These are phyloP conservation scores for Fonsecaea erecta DNA, from an alignment of 2,329 filamentous ascomycete genomes.

Conservation along the genomic window DNA sequence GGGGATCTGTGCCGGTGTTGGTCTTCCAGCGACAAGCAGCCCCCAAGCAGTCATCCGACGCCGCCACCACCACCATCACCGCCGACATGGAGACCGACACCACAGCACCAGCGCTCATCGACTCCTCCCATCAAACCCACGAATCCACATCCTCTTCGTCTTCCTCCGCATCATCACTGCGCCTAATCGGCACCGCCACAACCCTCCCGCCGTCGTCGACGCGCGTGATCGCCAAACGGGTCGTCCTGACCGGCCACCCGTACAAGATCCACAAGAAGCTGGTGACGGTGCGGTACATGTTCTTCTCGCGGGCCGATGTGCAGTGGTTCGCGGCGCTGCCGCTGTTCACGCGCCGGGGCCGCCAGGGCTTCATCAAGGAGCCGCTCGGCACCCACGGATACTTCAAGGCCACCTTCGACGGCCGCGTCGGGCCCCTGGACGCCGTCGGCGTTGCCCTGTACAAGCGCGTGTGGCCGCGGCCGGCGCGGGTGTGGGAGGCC, in stretches of 20 bases:
- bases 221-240: slow-evolving; percentile 88
- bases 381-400: slow-evolving; percentile 96
- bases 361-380: slow-evolving; percentile 92
- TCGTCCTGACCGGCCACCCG: slow-evolving; percentile 92
- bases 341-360: slow-evolving; percentile 87
- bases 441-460: slow-evolving; percentile 88
- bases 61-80: too few species aligned
- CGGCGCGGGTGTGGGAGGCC: slow-evolving; percentile 52
- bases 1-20: slow-evolving; percentile 87
- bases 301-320: slow-evolving; percentile 95
- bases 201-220: slow-evolving; percentile 73
- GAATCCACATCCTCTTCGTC: slow-evolving; percentile 50
- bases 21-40: slow-evolving; percentile 71
- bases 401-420: slow-evolving; percentile 98
- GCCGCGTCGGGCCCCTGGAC: slow-evolving; percentile 93
- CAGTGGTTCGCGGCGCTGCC: slow-evolving; percentile 97
- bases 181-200: slow-evolving; percentile 85
- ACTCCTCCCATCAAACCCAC: slow-evolving; percentile 49
- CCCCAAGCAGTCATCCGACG: not conserved
- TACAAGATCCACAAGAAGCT: slow-evolving; percentile 99
- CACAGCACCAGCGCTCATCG: slow-evolving; percentile 39
- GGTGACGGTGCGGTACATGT: slow-evolving; percentile 98
- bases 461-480: slow-evolving; percentile 81
- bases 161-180: slow-evolving; percentile 59
- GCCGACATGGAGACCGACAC: not conserved